These are phyloP conservation scores for Neofusicoccum cordaticola DNA, from an alignment of 2,329 filamentous ascomycete species.

Conservation along the genomic window DNA sequence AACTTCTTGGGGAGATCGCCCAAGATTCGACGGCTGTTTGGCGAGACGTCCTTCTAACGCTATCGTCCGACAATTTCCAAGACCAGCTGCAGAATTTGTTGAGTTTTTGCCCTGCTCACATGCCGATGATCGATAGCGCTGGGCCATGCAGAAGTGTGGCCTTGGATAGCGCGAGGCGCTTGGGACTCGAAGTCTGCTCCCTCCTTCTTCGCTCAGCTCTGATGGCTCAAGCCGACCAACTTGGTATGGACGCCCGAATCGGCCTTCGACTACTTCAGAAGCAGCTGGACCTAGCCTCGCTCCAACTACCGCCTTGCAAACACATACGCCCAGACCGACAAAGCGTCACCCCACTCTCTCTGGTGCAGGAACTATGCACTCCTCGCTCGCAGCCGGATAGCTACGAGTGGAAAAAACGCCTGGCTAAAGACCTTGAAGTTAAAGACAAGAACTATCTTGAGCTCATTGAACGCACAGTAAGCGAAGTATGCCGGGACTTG, in stretches of 20 bases:
- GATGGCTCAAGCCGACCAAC: slow-evolving; percentile 21
- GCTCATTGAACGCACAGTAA: slow-evolving; percentile 49
- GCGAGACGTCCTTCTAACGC: slow-evolving; percentile 24
- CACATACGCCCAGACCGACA: slow-evolving; percentile 18
- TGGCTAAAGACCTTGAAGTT: slow-evolving; percentile 43
- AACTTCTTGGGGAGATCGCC: background rate
- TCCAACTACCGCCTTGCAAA: slow-evolving; percentile 20
- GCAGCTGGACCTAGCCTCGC: slow-evolving; percentile 25
- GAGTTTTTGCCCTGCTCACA: background rate
- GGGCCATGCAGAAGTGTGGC: slow-evolving; percentile 22
- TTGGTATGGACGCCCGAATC: slow-evolving; percentile 22
- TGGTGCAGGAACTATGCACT: slow-evolving; percentile 41
- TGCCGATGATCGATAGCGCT: background rate
- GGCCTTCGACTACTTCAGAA: slow-evolving; percentile 27
- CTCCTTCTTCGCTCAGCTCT: slow-evolving; percentile 30
- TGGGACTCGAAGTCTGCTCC: slow-evolving; percentile 27
- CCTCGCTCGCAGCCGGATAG: slow-evolving; percentile 31
- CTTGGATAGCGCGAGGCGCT: slow-evolving; percentile 19
- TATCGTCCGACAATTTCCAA: slow-evolving; percentile 29
- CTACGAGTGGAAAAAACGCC: slow-evolving; percentile 49
- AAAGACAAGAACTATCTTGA: slow-evolving; percentile 43
- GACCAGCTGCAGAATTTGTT: slow-evolving; percentile 24
- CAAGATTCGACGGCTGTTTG: slow-evolving; percentile 19
- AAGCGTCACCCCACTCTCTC: slow-evolving; percentile 19
- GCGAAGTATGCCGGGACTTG: slow-evolving; percentile 54